Conservation (phyloP, 2,329 filamentous ascomycete genomes). For the Colletotrichum sublineola region DNA sequence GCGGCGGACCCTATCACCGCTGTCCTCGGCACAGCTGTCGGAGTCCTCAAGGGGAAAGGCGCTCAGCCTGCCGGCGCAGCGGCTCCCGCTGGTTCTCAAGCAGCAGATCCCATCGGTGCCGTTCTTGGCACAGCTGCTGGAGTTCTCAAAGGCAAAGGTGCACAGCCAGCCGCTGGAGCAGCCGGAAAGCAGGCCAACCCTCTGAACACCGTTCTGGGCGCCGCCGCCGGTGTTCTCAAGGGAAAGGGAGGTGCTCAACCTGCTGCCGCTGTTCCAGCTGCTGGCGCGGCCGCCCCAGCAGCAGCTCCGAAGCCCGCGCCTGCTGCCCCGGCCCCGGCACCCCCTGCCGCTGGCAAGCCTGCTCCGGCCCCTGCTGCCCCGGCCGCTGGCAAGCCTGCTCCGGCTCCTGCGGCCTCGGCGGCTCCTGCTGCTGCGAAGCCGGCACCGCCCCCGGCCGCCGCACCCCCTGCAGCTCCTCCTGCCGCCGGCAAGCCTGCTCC, state of each 20-base stretch:
- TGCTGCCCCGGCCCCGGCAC: not conserved
- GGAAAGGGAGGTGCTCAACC: constrained; percentile 29
- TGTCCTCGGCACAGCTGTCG: constrained; percentile 28
- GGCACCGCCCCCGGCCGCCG: not conserved
- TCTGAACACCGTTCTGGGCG: constrained; percentile 23
- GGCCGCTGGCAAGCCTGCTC: constrained; percentile 19
- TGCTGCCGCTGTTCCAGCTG: constrained; percentile 15
- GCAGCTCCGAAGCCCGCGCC: constrained; percentile 16
- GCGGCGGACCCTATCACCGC: constrained; percentile 23
- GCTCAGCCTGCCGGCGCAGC: constrained; percentile 34
- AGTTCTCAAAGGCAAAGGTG: constrained; percentile 36
- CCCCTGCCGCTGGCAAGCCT: constrained; percentile 23
- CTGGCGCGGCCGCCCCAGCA: constrained; percentile 4
- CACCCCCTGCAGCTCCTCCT: not conserved
- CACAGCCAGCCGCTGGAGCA: constrained; percentile 11
- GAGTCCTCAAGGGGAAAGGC: constrained; percentile 31
- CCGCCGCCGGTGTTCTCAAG: constrained; percentile 28
- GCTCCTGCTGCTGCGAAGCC: constrained; percentile 3
- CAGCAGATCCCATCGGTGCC: constrained; percentile 15
- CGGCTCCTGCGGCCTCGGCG: not conserved
- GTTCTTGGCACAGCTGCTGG: constrained; percentile 35
- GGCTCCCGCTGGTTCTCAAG: constrained; percentile 32
- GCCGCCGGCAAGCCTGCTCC: constrained; percentile 1
- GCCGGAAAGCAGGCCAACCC: constrained; percentile 24
- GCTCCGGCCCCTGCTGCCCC: constrained; percentile 14